phyloP scores from a whole-genome alignment of 148 eudicot species.

The Heliamphora exappendiculata region DNA sequence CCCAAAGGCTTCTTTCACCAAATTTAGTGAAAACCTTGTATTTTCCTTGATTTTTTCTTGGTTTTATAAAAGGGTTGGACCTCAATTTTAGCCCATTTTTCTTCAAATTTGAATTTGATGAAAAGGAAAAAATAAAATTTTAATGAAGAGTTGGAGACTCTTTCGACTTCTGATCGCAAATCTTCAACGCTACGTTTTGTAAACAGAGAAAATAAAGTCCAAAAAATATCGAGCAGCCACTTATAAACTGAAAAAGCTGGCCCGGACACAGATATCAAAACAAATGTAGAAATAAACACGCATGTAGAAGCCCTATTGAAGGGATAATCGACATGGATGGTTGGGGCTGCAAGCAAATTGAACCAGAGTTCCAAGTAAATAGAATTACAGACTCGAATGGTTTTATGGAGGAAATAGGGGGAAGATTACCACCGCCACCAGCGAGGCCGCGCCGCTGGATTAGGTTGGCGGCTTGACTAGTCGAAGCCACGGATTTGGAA shows the following conservation, averaged over 20 bases:
- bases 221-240: background rate
- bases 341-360: background rate
- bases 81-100: no score
- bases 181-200: background rate
- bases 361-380: background rate
- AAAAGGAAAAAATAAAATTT: background rate
- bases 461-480: conserved; percentile 19
- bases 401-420: background rate
- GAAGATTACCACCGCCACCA: conserved; percentile 26
- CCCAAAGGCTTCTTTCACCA: background rate
- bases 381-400: background rate
- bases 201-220: background rate
- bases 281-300: background rate
- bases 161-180: background rate
- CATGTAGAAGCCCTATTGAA: background rate
- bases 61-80: background rate
- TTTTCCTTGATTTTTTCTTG: background rate
- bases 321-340: no score
- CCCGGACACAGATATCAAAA: background rate
- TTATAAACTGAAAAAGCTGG: background rate
- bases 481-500: conserved; percentile 12
- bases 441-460: conserved; percentile 43
- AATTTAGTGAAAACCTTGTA: background rate
- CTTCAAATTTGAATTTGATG: no score
- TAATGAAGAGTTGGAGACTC: background rate